Evolutionary conservation across 2,329 filamentous ascomycete species (phyloP).

Genomic region (Trichoderma sp.): DNA sequence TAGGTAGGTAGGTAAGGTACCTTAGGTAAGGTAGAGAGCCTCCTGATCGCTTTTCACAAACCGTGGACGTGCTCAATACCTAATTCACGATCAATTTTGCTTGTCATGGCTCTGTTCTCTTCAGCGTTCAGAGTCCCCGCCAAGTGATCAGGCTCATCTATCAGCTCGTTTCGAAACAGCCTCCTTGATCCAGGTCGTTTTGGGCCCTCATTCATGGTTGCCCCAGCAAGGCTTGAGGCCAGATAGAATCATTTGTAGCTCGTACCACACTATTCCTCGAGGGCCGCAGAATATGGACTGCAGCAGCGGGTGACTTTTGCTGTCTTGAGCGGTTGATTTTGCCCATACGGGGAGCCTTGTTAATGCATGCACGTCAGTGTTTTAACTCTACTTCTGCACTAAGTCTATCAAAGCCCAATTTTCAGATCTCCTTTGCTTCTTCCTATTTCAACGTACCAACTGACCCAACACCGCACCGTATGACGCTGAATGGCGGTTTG

Average conservation of each 20-base stretch:
- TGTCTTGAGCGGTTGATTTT: slow-evolving; percentile 7
- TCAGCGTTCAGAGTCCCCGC: neutral
- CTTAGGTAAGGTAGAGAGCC: no score
- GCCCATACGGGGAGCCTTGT: slow-evolving; percentile 15
- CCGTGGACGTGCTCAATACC: neutral
- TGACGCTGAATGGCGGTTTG: neutral
- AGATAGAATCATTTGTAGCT: neutral
- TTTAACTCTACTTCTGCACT: slow-evolving; percentile 7
- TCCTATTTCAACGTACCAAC: no score
- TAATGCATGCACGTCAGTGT: slow-evolving; percentile 15
- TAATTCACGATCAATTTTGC: no score
- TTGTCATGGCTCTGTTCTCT: neutral
- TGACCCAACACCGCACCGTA: neutral
- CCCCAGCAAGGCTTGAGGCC: slow-evolving; percentile 12
- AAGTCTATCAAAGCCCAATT: neutral
- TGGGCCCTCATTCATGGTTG: neutral
- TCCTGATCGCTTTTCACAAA: neutral
- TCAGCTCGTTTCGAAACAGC: neutral
- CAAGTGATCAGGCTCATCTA: slow-evolving; percentile 5
- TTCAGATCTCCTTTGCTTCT: slow-evolving; percentile 15
- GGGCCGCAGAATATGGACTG: neutral
- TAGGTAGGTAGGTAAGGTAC: no score
- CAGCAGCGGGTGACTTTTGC: neutral
- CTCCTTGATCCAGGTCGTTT: neutral
- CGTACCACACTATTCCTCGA: neutral